Base-by-base conservation (phyloP, 1,139 yeast species). In the Martiniozyma asiatica region DNA sequence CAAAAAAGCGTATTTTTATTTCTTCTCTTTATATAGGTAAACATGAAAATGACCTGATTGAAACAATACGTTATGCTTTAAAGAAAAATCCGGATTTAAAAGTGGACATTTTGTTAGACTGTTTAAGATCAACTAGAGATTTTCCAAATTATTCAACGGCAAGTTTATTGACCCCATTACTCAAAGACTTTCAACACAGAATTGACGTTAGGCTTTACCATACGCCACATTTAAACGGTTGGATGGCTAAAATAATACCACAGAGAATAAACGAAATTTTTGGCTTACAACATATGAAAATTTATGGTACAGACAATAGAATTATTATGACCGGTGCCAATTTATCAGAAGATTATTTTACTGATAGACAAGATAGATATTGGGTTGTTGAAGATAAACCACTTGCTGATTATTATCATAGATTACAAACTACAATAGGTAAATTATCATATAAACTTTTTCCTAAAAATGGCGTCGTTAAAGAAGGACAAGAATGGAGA, bases 231-330 rank as follows among this genome's bases (percentile, higher is more conserved):
- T 65, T 82, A 41, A 60, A 68, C 27, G 94, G 94, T 0, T 49
- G 80, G 35, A 65, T 70, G 35, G 73, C 75, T 46, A 47, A 58
- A 13, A 34, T 81, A 29, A 64, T 85, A 4, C 98, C 99, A 1
- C 77, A 69, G 35, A 64, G 98, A 39, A 64, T 87, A 39, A 85
- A 87, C 51, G 99, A 89, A 57, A 89, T 94, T 6, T 69, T 68
- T 58, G 99, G 99, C 0, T 63, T 89, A 32, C 99, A 89, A 55
- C 99, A 89, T 51, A 92, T 89, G 98, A 89, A 89, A 53, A 65
- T 92, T 24, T 89, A 89, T 50, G 98, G 98, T 2, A 75, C 85
- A 47, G 99, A 89, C 52, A 74, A 85, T 45, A 95, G 85, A 48
- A 73, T 89, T 30, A 68, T 92, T 13, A 62, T 92, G 27, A 72